Conservation (phyloP, 352 stramenopile genomes). For the Globisporangium cederbergense region DNA sequence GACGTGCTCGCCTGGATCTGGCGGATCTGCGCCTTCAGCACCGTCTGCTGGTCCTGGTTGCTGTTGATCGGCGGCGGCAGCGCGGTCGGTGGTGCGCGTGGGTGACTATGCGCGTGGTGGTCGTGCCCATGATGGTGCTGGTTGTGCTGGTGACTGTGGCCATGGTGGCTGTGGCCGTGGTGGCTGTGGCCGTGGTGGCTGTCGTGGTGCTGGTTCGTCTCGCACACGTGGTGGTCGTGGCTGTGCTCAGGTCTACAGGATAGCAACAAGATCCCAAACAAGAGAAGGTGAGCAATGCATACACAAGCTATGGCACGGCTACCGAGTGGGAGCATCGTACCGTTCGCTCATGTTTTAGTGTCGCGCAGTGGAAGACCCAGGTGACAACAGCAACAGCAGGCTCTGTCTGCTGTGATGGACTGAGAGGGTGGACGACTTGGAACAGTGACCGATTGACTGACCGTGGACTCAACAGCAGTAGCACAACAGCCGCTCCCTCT, state of each 20-base stretch:
- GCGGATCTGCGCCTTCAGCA: slow-evolving; percentile 69
- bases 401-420: neutral
- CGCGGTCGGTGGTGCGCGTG: slow-evolving; percentile 17
- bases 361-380: neutral
- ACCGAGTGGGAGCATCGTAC: neutral
- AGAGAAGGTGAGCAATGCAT: neutral
- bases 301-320: neutral
- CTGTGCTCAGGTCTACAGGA: slow-evolving; percentile 10
- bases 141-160: slow-evolving; percentile 2
- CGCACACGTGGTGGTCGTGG: slow-evolving; percentile 2
- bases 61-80: slow-evolving; percentile 51
- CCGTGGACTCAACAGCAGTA: neutral
- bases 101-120: slow-evolving; percentile 17
- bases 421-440: neutral
- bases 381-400: neutral
- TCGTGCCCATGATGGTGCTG: neutral
- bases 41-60: slow-evolving; percentile 50
- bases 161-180: neutral
- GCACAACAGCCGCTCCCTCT: neutral
- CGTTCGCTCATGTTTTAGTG: neutral
- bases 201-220: slow-evolving; percentile 14
- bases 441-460: neutral
- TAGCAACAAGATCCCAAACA: neutral
- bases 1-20: slow-evolving; percentile 77
- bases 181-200: slow-evolving; percentile 3